phyloP scores from a whole-genome alignment of 306 rosid species.

The Sicyos baderoa region DNA sequence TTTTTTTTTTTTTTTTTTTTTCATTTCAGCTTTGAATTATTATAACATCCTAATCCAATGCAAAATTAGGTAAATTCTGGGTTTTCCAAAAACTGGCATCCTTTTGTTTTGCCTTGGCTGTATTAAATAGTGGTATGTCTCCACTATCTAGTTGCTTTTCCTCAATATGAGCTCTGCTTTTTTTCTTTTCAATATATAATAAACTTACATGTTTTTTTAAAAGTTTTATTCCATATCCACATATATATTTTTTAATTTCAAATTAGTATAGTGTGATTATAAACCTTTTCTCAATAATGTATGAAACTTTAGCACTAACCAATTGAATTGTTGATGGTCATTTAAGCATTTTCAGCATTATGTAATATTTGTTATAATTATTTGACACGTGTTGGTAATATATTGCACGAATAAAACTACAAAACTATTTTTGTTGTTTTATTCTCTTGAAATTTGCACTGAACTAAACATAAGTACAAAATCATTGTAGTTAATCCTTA shows the following conservation, averaged over 20 bases:
- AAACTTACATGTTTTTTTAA: neutral
- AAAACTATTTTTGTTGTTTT: neutral
- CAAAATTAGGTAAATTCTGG: constrained; percentile 13
- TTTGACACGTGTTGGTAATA: neutral
- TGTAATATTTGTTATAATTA: neutral
- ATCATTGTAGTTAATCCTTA: neutral
- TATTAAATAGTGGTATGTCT: constrained; percentile 19
- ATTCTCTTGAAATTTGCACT: neutral
- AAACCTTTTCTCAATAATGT: constrained; percentile 2
- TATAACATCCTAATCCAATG: neutral
- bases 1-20: neutral
- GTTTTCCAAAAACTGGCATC: constrained; percentile 16
- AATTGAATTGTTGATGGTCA: constrained; percentile 11
- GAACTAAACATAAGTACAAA: neutral
- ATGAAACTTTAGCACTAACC: neutral
- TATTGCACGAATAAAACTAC: neutral
- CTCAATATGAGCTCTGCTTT: neutral
- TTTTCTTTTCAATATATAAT: constrained; percentile 2
- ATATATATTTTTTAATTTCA: neutral
- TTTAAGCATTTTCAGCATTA: neutral
- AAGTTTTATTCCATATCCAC: neutral
- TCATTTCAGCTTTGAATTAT: constrained; percentile 8
- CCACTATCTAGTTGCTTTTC: constrained; percentile 8
- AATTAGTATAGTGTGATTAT: neutral
- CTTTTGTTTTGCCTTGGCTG: constrained; percentile 13